phyloP scores from a whole-genome alignment of 1,284 basidiomycete genomes.

The Malassezia vespertilionis region DNA sequence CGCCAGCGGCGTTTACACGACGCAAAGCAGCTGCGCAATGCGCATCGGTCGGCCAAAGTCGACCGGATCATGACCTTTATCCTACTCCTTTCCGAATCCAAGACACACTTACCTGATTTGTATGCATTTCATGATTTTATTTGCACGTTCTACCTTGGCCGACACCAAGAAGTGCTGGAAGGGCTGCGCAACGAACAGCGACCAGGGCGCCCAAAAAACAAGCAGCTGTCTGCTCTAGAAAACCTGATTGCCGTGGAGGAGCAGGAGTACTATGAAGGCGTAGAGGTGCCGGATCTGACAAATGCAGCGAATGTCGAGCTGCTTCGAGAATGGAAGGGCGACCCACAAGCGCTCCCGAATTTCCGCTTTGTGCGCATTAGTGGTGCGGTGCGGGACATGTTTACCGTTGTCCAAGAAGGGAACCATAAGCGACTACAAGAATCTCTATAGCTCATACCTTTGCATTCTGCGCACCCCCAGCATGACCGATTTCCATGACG shows the following conservation, averaged over 20 bases:
- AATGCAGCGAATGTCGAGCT: slow-evolving; percentile 33
- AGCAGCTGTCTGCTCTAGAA: slow-evolving; percentile 32
- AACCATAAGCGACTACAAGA: slow-evolving; percentile 28
- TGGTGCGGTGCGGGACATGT: slow-evolving; percentile 27
- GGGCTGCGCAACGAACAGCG: slow-evolving; percentile 25
- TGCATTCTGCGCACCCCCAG: slow-evolving; percentile 10
- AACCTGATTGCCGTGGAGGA: slow-evolving; percentile 25
- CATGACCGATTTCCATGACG: slow-evolving; percentile 21
- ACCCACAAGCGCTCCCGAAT: slow-evolving; percentile 33
- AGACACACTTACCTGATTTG: slow-evolving; percentile 30
- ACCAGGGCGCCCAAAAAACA: slow-evolving; percentile 30
- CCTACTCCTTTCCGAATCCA: slow-evolving; percentile 34
- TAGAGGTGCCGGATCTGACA: slow-evolving; percentile 39
- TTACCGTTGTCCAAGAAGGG: slow-evolving; percentile 26
- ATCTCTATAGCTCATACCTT: slow-evolving; percentile 13
- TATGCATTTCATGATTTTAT: slow-evolving; percentile 34
- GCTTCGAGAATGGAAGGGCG: slow-evolving; percentile 41
- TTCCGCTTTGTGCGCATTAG: slow-evolving; percentile 43
- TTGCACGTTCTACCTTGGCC: slow-evolving; percentile 26
- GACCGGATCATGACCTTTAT: slow-evolving; percentile 39
- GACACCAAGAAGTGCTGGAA: slow-evolving; percentile 33
- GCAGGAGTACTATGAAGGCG: slow-evolving; percentile 35
- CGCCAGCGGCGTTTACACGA: slow-evolving; percentile 28
- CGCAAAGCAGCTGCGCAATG: slow-evolving; percentile 21
- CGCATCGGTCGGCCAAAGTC: slow-evolving; percentile 28